Evolutionary conservation across 768 basidiomycete species (phyloP).

Genomic region (Leccinum obscurum): DNA sequence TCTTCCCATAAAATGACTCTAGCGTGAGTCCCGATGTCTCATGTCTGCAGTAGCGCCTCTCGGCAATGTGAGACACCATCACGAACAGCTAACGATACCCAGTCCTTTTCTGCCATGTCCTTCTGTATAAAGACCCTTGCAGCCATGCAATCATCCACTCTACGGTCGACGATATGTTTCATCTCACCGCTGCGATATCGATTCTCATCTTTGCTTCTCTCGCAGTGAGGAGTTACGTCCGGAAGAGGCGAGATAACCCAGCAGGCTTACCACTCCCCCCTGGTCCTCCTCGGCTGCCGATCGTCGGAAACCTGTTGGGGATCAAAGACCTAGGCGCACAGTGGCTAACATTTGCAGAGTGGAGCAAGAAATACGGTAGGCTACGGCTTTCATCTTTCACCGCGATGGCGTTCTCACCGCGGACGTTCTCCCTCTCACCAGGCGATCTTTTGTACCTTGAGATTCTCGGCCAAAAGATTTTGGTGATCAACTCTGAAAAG

Average conservation of each 20-base stretch:
- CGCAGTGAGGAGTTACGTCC: constrained; percentile 3
- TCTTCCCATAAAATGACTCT: background rate
- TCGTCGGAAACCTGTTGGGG: constrained; percentile 46
- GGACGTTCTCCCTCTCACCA: background rate
- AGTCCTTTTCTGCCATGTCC: constrained; percentile 2
- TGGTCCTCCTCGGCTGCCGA: constrained; percentile 41
- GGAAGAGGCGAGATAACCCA: constrained; percentile 16
- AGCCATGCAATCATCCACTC: background rate
- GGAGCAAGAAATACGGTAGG: constrained; percentile 44
- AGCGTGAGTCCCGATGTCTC: constrained; percentile 9
- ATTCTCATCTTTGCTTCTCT: constrained; percentile 2
- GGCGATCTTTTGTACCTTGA: constrained; percentile 30
- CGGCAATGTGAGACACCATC: constrained; percentile 16
- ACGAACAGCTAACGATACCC: background rate
- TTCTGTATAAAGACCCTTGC: constrained; percentile 2
- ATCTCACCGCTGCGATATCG: constrained; percentile 7
- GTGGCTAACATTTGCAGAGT: constrained; percentile 42
- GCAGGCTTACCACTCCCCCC: constrained; percentile 37
- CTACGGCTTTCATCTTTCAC: no score
- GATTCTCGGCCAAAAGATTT: constrained; percentile 23
- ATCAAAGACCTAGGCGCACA: constrained; percentile 38
- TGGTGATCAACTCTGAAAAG: constrained; percentile 27
- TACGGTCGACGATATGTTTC: constrained; percentile 1
- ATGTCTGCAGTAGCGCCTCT: background rate
- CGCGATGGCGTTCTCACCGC: background rate